Percentiles rank a stretch among this genome's conserved stretches.
Evolutionary conservation across 176 grass and related monocot species (phyloP).

Genomic region (Eragrostis nindensis): DNA sequence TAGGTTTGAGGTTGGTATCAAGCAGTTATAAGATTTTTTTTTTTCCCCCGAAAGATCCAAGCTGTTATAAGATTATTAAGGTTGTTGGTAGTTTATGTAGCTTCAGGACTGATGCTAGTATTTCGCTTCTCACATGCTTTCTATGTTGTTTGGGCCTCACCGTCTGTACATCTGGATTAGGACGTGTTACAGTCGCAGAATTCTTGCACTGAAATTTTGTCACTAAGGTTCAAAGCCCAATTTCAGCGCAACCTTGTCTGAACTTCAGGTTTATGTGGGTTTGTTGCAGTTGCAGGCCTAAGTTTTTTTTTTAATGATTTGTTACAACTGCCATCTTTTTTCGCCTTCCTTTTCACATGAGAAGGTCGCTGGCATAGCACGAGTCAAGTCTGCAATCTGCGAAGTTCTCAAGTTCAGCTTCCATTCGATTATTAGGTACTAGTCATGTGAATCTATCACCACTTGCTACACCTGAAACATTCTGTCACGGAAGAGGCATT

Average conservation of each 20-base stretch:
- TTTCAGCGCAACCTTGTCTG: background rate
- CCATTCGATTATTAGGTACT: background rate
- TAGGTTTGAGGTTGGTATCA: background rate
- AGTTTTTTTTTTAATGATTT: background rate
- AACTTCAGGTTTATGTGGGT: background rate
- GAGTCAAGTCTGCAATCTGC: background rate
- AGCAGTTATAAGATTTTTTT: background rate
- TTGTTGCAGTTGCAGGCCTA: background rate
- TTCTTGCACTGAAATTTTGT: background rate
- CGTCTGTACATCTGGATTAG: background rate
- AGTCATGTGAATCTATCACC: conserved; percentile 2
- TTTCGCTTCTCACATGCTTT: background rate
- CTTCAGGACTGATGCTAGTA: background rate
- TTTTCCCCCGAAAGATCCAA: no score
- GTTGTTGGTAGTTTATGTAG: background rate
- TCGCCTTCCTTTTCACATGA: background rate
- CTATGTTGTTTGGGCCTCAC: background rate
- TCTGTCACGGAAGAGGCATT: background rate
- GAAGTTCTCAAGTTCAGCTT: background rate
- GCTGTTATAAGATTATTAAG: background rate
- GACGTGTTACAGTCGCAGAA: background rate
- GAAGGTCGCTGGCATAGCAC: background rate
- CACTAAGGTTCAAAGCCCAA: background rate
- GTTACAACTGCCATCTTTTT: background rate
- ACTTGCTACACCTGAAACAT: background rate